phyloP scores from a whole-genome alignment of 305 asterid genomes.

The Striga hermonthica region DNA sequence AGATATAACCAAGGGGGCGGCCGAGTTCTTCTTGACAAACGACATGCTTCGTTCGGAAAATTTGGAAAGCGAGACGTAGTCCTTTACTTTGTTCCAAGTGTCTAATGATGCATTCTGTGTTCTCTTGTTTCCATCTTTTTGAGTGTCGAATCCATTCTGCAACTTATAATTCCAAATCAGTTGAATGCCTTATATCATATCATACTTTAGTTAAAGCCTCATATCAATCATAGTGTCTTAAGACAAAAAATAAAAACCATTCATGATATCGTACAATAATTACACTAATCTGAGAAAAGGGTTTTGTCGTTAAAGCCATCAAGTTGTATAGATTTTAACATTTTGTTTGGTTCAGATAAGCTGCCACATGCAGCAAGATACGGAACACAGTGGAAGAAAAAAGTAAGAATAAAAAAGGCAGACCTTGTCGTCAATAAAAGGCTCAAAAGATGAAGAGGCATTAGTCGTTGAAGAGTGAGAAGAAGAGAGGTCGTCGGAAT shows the following conservation, averaged over 20 bases:
- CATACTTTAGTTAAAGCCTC: background rate
- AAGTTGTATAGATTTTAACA: too few species aligned
- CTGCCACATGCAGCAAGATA: background rate
- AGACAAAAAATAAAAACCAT: background rate
- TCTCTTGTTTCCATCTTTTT: constrained; percentile 27
- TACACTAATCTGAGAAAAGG: too few species aligned
- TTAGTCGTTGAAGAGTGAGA: constrained; percentile 68
- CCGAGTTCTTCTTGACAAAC: constrained; percentile 43
- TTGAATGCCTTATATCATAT: background rate
- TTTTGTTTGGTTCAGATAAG: background rate
- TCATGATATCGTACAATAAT: background rate
- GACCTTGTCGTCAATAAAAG: constrained; percentile 68
- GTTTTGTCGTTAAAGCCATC: too few species aligned
- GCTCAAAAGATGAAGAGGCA: constrained; percentile 52
- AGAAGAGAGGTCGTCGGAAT: constrained; percentile 56
- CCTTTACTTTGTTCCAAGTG: constrained; percentile 39
- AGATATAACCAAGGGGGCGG: constrained; percentile 39
- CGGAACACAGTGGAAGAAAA: background rate
- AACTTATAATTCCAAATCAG: constrained; percentile 24
- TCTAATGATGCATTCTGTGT: constrained; percentile 35
- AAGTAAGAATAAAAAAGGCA: constrained; percentile 6
- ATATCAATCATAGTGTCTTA: background rate
- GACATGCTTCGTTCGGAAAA: constrained; percentile 59
- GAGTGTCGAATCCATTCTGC: constrained; percentile 42
- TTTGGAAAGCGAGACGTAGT: constrained; percentile 39